These are phyloP conservation scores for Pestalotiopsis sp. DNA, from an alignment of 2,329 filamentous ascomycete genomes.

Conservation along the genomic window DNA sequence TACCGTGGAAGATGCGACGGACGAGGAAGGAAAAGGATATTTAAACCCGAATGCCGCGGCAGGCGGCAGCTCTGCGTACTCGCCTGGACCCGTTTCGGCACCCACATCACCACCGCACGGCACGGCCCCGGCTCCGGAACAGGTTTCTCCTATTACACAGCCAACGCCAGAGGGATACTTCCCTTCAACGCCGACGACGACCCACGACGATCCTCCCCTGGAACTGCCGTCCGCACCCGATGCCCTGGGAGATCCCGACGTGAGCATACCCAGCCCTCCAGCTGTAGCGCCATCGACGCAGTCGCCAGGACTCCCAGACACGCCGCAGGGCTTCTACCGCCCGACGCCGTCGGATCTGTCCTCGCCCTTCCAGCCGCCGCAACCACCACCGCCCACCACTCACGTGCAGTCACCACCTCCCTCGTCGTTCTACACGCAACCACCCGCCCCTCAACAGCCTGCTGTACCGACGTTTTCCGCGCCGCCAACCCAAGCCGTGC, in stretches of 20 bases:
- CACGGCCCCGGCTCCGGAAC: constrained; percentile 29
- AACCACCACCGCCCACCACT: constrained; percentile 24
- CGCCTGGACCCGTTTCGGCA: constrained; percentile 38
- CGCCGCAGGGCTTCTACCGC: constrained; percentile 39
- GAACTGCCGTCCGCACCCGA: constrained; percentile 31
- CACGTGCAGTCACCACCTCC: not conserved
- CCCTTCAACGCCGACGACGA: constrained; percentile 20
- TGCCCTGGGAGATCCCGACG: constrained; percentile 30
- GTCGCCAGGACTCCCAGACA: constrained; percentile 27
- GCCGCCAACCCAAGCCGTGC: constrained; percentile 15
- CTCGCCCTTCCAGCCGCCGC: constrained; percentile 19
- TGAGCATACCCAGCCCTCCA: constrained; percentile 25
- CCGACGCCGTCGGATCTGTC: constrained; percentile 24
- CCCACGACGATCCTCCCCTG: constrained; percentile 23
- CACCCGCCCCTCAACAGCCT: constrained; percentile 22
- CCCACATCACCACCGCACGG: constrained; percentile 35
- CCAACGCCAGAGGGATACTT: constrained; percentile 32
- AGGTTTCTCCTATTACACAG: constrained; percentile 35
- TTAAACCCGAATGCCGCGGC: constrained; percentile 27
- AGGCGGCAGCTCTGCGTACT: constrained; percentile 12
- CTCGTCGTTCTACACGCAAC: constrained; percentile 22
- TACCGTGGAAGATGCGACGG: constrained; percentile 57
- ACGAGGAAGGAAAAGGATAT: constrained; percentile 38
- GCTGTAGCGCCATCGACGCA: constrained; percentile 27
- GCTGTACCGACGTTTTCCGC: constrained; percentile 23